Conservation (phyloP, 345 rosid species). For the Hibiscus tridactylites region DNA sequence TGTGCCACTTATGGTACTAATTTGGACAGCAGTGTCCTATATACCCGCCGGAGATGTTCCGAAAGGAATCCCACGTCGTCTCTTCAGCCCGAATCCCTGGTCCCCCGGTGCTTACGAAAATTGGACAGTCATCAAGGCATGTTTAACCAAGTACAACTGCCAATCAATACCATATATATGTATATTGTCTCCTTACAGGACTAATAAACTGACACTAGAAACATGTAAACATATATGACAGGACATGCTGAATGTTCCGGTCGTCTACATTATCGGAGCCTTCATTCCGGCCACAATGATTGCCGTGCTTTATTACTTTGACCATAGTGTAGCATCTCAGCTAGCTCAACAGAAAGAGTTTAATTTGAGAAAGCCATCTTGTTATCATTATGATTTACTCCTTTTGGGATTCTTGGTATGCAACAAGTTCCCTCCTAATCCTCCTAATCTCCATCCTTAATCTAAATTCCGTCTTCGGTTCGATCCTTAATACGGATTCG, state of each 20-base stretch:
- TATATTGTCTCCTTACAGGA: background rate
- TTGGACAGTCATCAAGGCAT: slow-evolving; percentile 80
- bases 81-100: slow-evolving; percentile 95
- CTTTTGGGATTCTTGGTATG: slow-evolving; percentile 79
- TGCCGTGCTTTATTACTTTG: slow-evolving; percentile 91
- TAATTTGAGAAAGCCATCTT: slow-evolving; percentile 87
- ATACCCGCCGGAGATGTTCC: slow-evolving; percentile 71
- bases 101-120: slow-evolving; percentile 83
- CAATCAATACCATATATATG: no score
- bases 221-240: slow-evolving; percentile 20
- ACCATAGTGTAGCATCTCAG: slow-evolving; percentile 97
- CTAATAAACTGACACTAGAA: background rate
- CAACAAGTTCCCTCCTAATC: background rate
- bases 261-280: slow-evolving; percentile 78
- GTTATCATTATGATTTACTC: slow-evolving; percentile 84
- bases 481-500: background rate
- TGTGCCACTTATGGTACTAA: slow-evolving; percentile 88
- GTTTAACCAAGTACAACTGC: slow-evolving; percentile 2
- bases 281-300: slow-evolving; percentile 97
- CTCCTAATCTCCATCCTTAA: background rate
- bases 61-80: slow-evolving; percentile 84
- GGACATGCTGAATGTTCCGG: slow-evolving; percentile 82
- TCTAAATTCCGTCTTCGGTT: background rate
- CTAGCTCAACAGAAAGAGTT: slow-evolving; percentile 92
- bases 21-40: slow-evolving; percentile 88